A percentile compares a stretch with the other conserved stretches of the same genome.
Evolutionary conservation across 768 basidiomycete species (phyloP).

Genomic region (Lentinula edodes): DNA sequence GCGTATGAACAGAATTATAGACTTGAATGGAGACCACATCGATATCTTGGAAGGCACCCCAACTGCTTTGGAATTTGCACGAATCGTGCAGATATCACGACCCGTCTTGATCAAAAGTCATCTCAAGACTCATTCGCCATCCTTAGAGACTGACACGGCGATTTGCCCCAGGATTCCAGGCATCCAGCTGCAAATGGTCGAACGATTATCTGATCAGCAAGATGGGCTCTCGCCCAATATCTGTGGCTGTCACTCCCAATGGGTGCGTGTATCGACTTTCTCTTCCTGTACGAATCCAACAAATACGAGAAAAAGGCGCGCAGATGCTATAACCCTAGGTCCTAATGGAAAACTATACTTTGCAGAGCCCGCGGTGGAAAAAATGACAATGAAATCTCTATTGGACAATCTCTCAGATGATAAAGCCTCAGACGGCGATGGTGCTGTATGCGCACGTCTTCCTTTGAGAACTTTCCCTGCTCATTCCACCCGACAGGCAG

Average conservation of each 20-base stretch:
- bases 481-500: background rate
- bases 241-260: conserved; percentile 79
- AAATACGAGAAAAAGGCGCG: conserved; percentile 42
- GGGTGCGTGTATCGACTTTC: conserved; percentile 45
- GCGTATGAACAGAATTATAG: conserved; percentile 23
- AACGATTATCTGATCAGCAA: conserved; percentile 51
- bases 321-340: conserved; percentile 63
- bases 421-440: conserved; percentile 7
- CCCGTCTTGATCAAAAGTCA: conserved; percentile 72
- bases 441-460: background rate
- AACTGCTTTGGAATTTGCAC: conserved; percentile 61
- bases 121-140: background rate
- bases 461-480: background rate
- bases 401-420: conserved; percentile 35
- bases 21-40: conserved; percentile 52
- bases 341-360: conserved; percentile 61
- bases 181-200: conserved; percentile 45
- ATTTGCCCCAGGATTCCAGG: background rate
- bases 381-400: conserved; percentile 60
- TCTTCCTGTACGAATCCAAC: background rate
- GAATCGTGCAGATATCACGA: conserved; percentile 60
- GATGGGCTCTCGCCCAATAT: conserved; percentile 52
- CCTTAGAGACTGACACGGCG: background rate
- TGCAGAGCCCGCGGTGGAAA: conserved; percentile 64
- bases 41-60: conserved; percentile 51